Base-by-base conservation (phyloP, 805 yeast species). In the Pichia insulana region DNA sequence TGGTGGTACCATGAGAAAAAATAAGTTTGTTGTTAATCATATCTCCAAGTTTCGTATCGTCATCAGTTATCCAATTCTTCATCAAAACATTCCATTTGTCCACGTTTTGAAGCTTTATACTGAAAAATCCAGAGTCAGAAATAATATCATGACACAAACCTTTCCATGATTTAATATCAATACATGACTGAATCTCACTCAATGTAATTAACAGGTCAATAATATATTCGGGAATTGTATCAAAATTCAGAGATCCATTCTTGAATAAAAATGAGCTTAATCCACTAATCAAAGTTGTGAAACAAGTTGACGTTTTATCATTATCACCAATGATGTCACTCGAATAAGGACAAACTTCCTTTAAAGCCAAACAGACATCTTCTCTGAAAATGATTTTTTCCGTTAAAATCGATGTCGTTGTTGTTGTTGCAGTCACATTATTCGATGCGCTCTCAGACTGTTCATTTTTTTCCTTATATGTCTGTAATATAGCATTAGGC, bases 51-150 rank as follows among this genome's bases (percentile, higher is more conserved):
- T 73, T 74, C 4, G 79, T 88, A 32, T 73, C 73, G 44, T 83
- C 92, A 13, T 64, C 70, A 7, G 65, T 61, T 3, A 80, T 68
- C 95, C 96, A 90, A 11, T 66, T 64, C 19, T 57, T 55, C 6
- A 89, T 62, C 1, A 85, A 68, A 0, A 63, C 53, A 43, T 65
- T 64, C 90, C 95, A 83, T 15, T 61, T 48, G 3, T 62, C 47
- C 7, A 5, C 9, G 38, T 61, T 59, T 37, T 48, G 39, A 6
- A 51, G 46, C 4, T 54, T 54, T 28, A 66, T 53, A 2, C 53
- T 54, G 53, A 87, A 79, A 50, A 86, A 78, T 17, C 64, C 63
- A 10, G 68, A 45, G 55, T 84, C 95, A 55, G 72, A 68, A 43
- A 85, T 70, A 0, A 76, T 59, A 38, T 90, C 97, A 34, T 64